A percentile compares a stretch with the other conserved stretches of the same genome.
Conservation (phyloP, 192 early-diverging fungal genomes). For the Chytriomyces hyalinus region DNA sequence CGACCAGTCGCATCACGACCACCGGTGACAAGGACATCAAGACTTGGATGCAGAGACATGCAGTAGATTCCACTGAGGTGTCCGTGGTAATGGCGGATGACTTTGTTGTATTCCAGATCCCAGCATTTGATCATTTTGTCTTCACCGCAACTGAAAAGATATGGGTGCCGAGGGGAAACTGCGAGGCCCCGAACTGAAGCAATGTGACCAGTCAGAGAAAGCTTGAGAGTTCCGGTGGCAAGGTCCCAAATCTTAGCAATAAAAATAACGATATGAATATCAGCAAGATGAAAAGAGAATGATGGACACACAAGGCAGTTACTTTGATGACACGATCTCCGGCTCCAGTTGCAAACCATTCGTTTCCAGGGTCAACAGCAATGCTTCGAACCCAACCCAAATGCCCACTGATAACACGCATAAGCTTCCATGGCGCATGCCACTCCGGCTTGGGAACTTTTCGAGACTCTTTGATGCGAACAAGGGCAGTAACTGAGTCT, state of each 20-base stretch:
- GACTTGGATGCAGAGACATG: constrained; percentile 87
- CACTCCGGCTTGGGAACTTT: constrained; percentile 80
- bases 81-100: constrained; percentile 98
- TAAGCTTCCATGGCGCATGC: constrained; percentile 99
- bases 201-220: constrained; percentile 97
- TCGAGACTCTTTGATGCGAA: constrained; percentile 57
- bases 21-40: constrained; percentile 92
- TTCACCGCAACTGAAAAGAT: constrained; percentile 95
- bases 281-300: constrained; percentile 8
- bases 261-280: neutral
- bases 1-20: constrained; percentile 94
- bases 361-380: constrained; percentile 92
- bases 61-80: constrained; percentile 95
- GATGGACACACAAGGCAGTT: constrained; percentile 4
- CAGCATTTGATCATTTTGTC: constrained; percentile 99
- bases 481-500: constrained; percentile 43
- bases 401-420: constrained; percentile 95
- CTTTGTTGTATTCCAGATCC: constrained; percentile 99
- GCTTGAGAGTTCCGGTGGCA: constrained; percentile 92
- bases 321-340: constrained; percentile 97
- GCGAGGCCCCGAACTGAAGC: constrained; percentile 92
- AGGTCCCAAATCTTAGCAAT: constrained; percentile 90
- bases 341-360: constrained; percentile 99
- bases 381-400: constrained; percentile 95
- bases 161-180: constrained; percentile 93